A percentile compares a stretch with the other conserved stretches of the same genome.
Evolutionary conservation across 768 basidiomycete genomes (phyloP).

Genomic region (Termitomyces sp.): DNA sequence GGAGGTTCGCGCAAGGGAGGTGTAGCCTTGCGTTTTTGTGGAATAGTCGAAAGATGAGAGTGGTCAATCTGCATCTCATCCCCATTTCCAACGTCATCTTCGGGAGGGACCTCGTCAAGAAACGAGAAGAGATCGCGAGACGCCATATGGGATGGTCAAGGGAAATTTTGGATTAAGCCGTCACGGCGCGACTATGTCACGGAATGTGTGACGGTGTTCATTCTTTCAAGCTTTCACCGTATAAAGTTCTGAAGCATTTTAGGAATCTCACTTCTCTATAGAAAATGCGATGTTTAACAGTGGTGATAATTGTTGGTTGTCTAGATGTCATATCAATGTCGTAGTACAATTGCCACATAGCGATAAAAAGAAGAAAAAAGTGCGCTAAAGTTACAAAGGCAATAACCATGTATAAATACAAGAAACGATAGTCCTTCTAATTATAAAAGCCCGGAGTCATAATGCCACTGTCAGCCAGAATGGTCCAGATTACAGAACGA

Average conservation of each 20-base stretch:
- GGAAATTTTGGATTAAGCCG: conserved; percentile 12
- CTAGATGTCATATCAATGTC: too few relatives aligned
- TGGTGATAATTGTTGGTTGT: not conserved
- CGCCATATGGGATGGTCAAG: conserved; percentile 25
- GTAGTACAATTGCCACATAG: not conserved
- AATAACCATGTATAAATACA: not conserved
- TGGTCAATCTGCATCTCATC: conserved; percentile 25
- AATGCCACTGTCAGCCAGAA: not conserved
- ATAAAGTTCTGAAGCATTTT: not conserved
- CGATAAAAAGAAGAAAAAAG: not conserved
- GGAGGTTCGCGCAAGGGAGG: conserved; percentile 16
- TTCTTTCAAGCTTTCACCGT: too few relatives aligned
- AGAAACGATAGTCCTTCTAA: not conserved
- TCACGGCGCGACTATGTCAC: not conserved
- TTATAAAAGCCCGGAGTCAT: not conserved
- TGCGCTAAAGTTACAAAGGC: not conserved
- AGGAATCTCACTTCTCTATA: not conserved
- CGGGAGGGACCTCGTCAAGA: conserved; percentile 40
- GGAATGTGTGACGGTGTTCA: not conserved
- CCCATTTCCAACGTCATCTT: conserved; percentile 30
- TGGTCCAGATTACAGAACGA: not conserved
- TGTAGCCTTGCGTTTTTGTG: conserved; percentile 42
- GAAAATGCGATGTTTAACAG: not conserved
- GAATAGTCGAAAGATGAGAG: conserved; percentile 6
- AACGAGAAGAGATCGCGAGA: conserved; percentile 64